Evolutionary conservation across 2,329 filamentous ascomycete species (phyloP).

Genomic region (Penicillium sp.): DNA sequence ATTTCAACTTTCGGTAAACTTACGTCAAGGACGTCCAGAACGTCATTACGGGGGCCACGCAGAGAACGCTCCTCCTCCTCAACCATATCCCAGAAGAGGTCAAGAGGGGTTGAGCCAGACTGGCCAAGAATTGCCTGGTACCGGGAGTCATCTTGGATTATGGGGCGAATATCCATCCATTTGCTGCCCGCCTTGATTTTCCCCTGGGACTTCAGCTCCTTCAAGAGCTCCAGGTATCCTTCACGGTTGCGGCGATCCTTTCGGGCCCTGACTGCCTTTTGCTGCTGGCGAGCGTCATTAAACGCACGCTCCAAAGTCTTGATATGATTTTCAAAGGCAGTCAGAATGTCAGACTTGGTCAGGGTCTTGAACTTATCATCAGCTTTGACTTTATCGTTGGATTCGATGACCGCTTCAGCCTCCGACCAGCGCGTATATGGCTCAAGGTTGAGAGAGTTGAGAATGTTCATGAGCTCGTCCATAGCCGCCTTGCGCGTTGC

Average conservation of each 20-base stretch:
- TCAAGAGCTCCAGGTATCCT: constrained; percentile 74
- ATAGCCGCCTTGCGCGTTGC: constrained; percentile 78
- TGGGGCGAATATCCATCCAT: constrained; percentile 80
- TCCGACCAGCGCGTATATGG: constrained; percentile 95
- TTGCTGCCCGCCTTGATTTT: constrained; percentile 89
- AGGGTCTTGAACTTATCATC: constrained; percentile 86
- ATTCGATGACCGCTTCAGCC: constrained; percentile 80
- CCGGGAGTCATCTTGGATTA: constrained; percentile 79
- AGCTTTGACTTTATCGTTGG: constrained; percentile 75
- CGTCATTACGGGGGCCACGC: constrained; percentile 78
- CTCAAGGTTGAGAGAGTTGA: constrained; percentile 82
- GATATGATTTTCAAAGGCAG: constrained; percentile 93
- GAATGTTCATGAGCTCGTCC: constrained; percentile 77
- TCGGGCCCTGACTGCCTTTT: constrained; percentile 80
- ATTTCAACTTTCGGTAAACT: constrained; percentile 43
- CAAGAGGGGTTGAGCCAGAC: constrained; percentile 80
- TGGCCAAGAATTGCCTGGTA: constrained; percentile 86
- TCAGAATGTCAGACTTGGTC: constrained; percentile 87
- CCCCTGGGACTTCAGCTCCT: constrained; percentile 73
- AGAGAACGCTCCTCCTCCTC: constrained; percentile 93
- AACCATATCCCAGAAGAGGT: constrained; percentile 94
- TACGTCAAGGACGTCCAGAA: constrained; percentile 87
- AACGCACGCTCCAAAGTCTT: constrained; percentile 88
- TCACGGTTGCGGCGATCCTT: constrained; percentile 87
- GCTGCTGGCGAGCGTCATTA: constrained; percentile 87